Evolutionary conservation across 768 basidiomycete species (phyloP).

Genomic region (Boletus eberwhitei): DNA sequence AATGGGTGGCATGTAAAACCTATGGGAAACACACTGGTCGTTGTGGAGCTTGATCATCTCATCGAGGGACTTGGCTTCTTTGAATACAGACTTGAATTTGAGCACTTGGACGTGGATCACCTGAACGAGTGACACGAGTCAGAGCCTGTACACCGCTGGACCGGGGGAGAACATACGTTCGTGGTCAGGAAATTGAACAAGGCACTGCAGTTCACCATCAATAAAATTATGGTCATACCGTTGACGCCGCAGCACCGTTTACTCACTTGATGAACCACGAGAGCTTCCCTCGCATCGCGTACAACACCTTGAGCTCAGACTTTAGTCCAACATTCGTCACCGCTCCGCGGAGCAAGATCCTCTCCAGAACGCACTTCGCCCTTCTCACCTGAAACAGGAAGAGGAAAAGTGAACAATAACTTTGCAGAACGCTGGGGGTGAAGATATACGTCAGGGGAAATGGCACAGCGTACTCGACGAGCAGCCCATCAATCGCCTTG

Average conservation of each 20-base stretch:
- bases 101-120: constrained; percentile 64
- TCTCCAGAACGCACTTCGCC: constrained; percentile 68
- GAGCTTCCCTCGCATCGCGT: constrained; percentile 70
- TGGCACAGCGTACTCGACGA: constrained; percentile 76
- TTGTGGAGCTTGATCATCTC: constrained; percentile 71
- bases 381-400: constrained; percentile 72
- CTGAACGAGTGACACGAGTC: constrained; percentile 33
- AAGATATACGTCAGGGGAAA: constrained; percentile 82
- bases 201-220: constrained; percentile 39
- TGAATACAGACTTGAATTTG: constrained; percentile 56
- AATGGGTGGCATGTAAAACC: background rate
- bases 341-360: constrained; percentile 61
- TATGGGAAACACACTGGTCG: constrained; percentile 52
- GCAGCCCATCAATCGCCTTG: constrained; percentile 60
- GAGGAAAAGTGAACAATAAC: constrained; percentile 65
- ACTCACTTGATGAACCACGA: constrained; percentile 86
- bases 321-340: constrained; percentile 32
- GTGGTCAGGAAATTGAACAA: constrained; percentile 70
- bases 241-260: background rate
- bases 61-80: constrained; percentile 60
- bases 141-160: background rate
- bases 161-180: constrained; percentile 46
- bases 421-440: constrained; percentile 49
- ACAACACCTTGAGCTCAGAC: constrained; percentile 63
- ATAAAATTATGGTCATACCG: background rate